Percentiles rank a stretch among this genome's conserved stretches.
These are phyloP conservation scores for Mortierella sp. DNA, from an alignment of 371 early-diverging fungal genomes.

Conservation along the genomic window DNA sequence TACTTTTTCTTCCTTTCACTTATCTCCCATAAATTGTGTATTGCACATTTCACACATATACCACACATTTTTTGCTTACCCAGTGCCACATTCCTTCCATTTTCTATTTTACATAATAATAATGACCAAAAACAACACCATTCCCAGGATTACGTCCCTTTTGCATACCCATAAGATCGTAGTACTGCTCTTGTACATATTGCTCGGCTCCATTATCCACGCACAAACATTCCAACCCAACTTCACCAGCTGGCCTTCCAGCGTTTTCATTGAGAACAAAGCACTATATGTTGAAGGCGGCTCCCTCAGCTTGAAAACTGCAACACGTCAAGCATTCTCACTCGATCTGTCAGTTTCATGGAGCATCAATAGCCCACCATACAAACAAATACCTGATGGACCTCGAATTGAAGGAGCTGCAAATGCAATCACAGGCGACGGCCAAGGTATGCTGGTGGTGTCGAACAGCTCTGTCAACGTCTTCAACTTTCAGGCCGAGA, in stretches of 20 bases:
- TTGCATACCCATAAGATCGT: not conserved
- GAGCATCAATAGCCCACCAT: constrained; percentile 2
- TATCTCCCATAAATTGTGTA: not conserved
- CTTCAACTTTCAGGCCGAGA: constrained; percentile 2
- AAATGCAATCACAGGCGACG: not conserved
- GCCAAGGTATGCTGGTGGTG: constrained; percentile 6
- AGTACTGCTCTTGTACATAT: not conserved
- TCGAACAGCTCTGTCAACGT: constrained; percentile 14
- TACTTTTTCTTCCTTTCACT: not conserved
- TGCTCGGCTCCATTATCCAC: not conserved
- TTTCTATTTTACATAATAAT: not conserved
- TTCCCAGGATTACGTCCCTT: not conserved
- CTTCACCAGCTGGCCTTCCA: not conserved
- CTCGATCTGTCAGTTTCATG: constrained; percentile 28
- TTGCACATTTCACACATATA: not conserved
- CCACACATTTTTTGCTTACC: not conserved
- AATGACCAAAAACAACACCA: not conserved
- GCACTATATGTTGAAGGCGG: constrained; percentile 13
- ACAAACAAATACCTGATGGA: constrained; percentile 18
- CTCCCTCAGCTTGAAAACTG: not conserved
- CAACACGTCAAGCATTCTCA: not conserved
- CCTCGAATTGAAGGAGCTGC: constrained; percentile 2
- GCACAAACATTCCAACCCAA: constrained; percentile 7
- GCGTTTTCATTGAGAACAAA: constrained; percentile 3
- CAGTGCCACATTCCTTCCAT: not conserved